Conservation (phyloP, 176 grass and related monocot species). For the Puya raimondii region DNA sequence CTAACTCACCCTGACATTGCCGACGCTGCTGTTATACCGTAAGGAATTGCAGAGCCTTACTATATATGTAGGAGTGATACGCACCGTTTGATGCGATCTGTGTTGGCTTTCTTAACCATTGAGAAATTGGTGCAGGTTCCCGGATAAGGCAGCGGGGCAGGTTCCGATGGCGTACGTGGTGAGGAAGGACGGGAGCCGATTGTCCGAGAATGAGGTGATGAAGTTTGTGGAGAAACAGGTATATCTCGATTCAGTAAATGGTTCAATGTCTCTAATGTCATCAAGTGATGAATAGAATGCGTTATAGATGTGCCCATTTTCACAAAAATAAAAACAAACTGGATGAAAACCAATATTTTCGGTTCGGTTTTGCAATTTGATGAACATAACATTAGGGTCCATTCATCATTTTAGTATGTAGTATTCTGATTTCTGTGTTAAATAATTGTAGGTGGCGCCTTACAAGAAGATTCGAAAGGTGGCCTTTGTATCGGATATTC, state of each 20-base stretch:
- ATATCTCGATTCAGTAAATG: not conserved
- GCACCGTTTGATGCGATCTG: not conserved
- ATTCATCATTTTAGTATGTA: too few species aligned
- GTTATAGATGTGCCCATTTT: too few species aligned
- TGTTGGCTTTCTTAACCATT: not conserved
- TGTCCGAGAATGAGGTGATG: constrained; percentile 57
- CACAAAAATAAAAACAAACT: too few species aligned
- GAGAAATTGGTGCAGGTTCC: constrained; percentile 37
- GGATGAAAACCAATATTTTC: not conserved
- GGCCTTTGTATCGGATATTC: constrained; percentile 54
- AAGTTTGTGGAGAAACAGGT: constrained; percentile 74
- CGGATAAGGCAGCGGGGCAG: constrained; percentile 71
- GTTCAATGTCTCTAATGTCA: too few species aligned
- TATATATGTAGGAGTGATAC: not conserved
- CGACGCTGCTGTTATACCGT: constrained; percentile 77
- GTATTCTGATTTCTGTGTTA: too few species aligned
- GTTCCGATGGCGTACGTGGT: constrained; percentile 79
- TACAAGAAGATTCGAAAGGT: constrained; percentile 90
- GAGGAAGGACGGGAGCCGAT: constrained; percentile 57
- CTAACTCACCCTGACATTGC: constrained; percentile 54
- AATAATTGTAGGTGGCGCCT: constrained; percentile 54
- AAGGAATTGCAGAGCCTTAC: constrained; percentile 2
- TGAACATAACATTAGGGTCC: not conserved
- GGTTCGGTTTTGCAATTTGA: not conserved
- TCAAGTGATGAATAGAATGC: too few species aligned